phyloP scores from a whole-genome alignment of 78 protist species.

The Dictyostelium purpureum region DNA sequence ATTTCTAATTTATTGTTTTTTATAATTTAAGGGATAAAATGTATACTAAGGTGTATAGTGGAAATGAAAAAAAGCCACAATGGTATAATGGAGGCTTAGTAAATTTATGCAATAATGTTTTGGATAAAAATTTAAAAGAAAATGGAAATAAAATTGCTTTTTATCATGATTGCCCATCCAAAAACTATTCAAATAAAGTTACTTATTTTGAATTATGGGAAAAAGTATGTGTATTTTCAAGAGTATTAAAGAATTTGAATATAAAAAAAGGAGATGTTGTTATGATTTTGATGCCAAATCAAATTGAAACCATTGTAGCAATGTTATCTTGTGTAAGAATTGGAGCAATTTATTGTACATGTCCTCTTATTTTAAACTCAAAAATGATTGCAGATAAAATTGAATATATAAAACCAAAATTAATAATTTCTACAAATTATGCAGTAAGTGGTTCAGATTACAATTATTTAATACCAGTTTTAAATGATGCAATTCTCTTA shows the following conservation, averaged over 20 bases:
- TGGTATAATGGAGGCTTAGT: constrained; percentile 88
- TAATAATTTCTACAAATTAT: background rate
- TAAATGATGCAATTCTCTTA: constrained; percentile 11
- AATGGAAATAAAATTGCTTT: background rate
- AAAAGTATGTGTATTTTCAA: constrained; percentile 4
- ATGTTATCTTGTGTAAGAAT: constrained; percentile 96
- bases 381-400: background rate
- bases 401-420: background rate
- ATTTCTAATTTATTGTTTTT: too few species aligned
- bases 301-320: constrained; percentile 62
- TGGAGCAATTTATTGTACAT: constrained; percentile 87
- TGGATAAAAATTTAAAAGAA: constrained; percentile 61
- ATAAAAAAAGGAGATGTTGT: constrained; percentile 90
- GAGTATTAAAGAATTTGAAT: constrained; percentile 54
- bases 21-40: background rate
- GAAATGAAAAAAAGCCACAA: background rate
- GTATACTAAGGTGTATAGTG: background rate
- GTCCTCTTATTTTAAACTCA: background rate
- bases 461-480: background rate
- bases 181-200: background rate
- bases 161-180: constrained; percentile 8
- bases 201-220: background rate
- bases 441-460: background rate
- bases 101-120: constrained; percentile 77
- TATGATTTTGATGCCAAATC: constrained; percentile 91